Evolutionary conservation across 2,329 filamentous ascomycete genomes (phyloP).

Genomic region (Raffaelea ambrosiae): DNA sequence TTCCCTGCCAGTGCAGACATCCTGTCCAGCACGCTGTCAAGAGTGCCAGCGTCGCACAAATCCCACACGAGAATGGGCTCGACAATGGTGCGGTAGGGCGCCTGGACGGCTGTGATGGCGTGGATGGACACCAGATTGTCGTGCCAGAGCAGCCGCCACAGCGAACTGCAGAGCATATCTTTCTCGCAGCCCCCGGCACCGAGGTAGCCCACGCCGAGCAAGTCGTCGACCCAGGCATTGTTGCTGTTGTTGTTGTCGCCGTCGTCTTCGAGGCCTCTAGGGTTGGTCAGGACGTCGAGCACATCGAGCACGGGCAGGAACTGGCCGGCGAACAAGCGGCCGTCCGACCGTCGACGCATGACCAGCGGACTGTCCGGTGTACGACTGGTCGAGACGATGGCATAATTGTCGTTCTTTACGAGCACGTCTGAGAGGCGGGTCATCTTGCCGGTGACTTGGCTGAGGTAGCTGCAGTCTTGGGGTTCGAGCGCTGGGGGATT

Average conservation of each 20-base stretch:
- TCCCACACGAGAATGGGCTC: constrained; percentile 37
- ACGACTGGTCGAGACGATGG: background rate
- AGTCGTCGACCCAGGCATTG: background rate
- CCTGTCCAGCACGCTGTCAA: constrained; percentile 28
- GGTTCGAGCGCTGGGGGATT: too few species aligned
- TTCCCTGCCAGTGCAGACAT: constrained; percentile 11
- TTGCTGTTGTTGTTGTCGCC: background rate
- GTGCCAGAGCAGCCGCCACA: constrained; percentile 19
- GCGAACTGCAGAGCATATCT: background rate
- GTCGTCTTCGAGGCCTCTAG: too few species aligned
- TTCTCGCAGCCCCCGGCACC: background rate
- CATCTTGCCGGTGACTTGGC: too few species aligned
- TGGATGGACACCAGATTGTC: constrained; percentile 38
- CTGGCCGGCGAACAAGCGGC: background rate
- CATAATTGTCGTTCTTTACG: constrained; percentile 17
- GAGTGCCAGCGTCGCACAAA: constrained; percentile 41
- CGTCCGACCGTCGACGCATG: background rate
- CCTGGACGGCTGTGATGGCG: constrained; percentile 13
- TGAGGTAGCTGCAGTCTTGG: too few species aligned
- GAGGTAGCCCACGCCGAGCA: background rate
- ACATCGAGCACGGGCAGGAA: background rate
- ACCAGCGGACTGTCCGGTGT: background rate
- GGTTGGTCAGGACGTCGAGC: too few species aligned
- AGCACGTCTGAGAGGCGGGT: constrained; percentile 23
- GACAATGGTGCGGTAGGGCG: background rate